Percentiles rank a stretch among this genome's conserved stretches.
Conservation (phyloP, 2,329 filamentous ascomycete species). For the Xylariaceae sp. region DNA sequence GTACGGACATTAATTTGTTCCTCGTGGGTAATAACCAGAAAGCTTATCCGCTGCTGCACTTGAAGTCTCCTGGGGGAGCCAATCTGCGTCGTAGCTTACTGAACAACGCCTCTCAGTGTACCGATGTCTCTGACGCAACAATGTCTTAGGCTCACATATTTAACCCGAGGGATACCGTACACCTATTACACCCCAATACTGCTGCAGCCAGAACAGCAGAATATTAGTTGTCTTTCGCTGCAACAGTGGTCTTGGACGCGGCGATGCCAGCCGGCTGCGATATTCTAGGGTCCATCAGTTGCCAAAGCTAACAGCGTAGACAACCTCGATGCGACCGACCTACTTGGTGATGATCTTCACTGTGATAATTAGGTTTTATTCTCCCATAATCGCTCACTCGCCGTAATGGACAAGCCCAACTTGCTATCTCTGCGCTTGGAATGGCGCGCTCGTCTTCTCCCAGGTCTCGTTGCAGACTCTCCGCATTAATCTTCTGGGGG, state of each 20-base stretch:
- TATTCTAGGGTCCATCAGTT: neutral
- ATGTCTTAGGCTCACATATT: too few relatives aligned
- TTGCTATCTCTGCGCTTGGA: slow-evolving; percentile 34
- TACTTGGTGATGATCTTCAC: neutral
- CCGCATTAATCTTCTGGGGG: slow-evolving; percentile 70
- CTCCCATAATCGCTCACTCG: neutral
- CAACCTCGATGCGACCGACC: neutral
- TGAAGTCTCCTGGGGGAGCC: too few relatives aligned
- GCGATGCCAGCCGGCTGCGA: neutral
- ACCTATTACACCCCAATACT: too few relatives aligned
- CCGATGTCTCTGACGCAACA: too few relatives aligned
- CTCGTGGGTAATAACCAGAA: too few relatives aligned
- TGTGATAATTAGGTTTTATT: neutral
- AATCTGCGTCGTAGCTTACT: too few relatives aligned
- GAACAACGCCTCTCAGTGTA: too few relatives aligned
- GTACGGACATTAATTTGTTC: too few relatives aligned
- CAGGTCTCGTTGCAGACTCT: slow-evolving; percentile 53
- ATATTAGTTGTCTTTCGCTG: neutral
- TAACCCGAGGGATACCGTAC: too few relatives aligned
- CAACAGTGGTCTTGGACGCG: neutral
- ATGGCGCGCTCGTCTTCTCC: slow-evolving; percentile 43
- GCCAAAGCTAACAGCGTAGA: neutral
- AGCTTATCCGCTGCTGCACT: too few relatives aligned
- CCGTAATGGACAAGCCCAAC: neutral
- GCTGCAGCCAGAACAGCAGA: too few relatives aligned